phyloP scores from a whole-genome alignment of 345 rosid species.

The Ceriops tagal region DNA sequence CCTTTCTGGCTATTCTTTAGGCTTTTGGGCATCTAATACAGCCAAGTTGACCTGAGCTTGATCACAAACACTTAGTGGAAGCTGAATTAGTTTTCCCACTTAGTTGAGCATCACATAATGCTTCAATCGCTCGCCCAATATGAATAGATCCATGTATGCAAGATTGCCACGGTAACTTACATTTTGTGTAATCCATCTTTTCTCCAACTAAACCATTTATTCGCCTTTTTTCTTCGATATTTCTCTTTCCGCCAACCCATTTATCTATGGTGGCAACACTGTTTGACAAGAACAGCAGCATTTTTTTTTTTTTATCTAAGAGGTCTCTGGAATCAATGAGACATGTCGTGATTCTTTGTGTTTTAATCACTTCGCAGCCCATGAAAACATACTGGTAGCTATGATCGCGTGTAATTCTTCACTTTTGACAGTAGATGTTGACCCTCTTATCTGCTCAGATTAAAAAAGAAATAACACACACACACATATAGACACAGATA shows the following conservation, averaged over 20 bases:
- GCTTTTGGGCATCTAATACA: conserved; percentile 27
- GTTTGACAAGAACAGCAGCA: conserved; percentile 28
- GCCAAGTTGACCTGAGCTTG: conserved; percentile 40
- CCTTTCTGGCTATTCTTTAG: conserved; percentile 6
- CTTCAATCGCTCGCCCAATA: conserved; percentile 28
- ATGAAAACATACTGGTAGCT: no score
- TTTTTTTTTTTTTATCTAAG: conserved; percentile 1
- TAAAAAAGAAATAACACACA: no score
- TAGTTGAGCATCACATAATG: conserved; percentile 36
- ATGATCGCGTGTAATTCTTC: no score
- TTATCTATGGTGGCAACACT: conserved; percentile 32
- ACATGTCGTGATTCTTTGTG: conserved; percentile 16
- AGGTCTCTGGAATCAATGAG: conserved; percentile 24
- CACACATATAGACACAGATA: no score
- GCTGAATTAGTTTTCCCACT: conserved; percentile 62
- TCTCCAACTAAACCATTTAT: conserved; percentile 24
- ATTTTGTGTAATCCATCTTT: conserved; percentile 20
- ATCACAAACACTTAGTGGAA: conserved; percentile 34
- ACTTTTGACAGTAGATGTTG: no score
- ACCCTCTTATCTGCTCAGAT: no score
- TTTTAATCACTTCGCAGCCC: not conserved
- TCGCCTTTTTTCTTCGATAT: conserved; percentile 20
- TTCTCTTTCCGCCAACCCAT: conserved; percentile 39
- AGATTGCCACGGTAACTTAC: conserved; percentile 17
- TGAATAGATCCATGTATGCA: conserved; percentile 27